Percentiles rank a stretch among this genome's conserved stretches.
Conservation (phyloP, 2,329 filamentous ascomycete genomes). For the Claviceps sp. region DNA sequence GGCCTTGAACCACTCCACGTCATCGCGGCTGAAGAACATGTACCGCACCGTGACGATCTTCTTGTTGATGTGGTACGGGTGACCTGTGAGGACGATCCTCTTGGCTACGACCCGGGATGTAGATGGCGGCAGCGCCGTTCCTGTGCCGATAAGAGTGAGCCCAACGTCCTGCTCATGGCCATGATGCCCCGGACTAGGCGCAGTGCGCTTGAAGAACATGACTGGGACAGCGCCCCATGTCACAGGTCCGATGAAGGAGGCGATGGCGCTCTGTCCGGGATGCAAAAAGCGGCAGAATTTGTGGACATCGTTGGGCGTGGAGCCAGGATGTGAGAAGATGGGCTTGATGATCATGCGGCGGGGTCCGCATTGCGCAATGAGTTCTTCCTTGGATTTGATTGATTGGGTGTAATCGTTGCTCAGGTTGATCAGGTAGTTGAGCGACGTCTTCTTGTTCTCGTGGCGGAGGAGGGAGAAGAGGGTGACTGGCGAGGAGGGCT, state of each 20-base stretch:
- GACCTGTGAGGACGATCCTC: slow-evolving; percentile 82
- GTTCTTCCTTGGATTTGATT: slow-evolving; percentile 81
- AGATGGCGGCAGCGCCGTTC: slow-evolving; percentile 69
- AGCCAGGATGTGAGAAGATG: slow-evolving; percentile 77
- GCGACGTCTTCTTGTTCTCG: slow-evolving; percentile 82
- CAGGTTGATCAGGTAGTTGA: slow-evolving; percentile 83
- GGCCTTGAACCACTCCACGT: slow-evolving; percentile 96
- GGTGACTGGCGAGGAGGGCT: slow-evolving; percentile 42
- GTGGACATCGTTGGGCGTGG: slow-evolving; percentile 91
- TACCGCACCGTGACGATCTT: slow-evolving; percentile 92
- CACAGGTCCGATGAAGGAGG: slow-evolving; percentile 77
- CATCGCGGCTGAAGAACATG: slow-evolving; percentile 98
- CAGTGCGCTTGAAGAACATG: slow-evolving; percentile 65
- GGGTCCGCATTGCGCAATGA: slow-evolving; percentile 83
- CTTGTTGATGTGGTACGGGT: slow-evolving; percentile 98
- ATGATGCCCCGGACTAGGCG: slow-evolving; percentile 24
- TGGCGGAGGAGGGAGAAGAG: slow-evolving; percentile 83
- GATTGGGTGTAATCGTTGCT: slow-evolving; percentile 63
- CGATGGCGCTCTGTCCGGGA: slow-evolving; percentile 78
- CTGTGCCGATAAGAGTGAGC: slow-evolving; percentile 69
- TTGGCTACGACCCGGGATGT: slow-evolving; percentile 79
- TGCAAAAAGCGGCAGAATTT: slow-evolving; percentile 91
- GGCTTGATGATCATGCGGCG: slow-evolving; percentile 80
- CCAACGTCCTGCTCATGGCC: slow-evolving; percentile 33
- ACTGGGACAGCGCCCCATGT: slow-evolving; percentile 88